phyloP scores from a whole-genome alignment of 2,329 filamentous ascomycete genomes.

The Trichoderma koningii region DNA sequence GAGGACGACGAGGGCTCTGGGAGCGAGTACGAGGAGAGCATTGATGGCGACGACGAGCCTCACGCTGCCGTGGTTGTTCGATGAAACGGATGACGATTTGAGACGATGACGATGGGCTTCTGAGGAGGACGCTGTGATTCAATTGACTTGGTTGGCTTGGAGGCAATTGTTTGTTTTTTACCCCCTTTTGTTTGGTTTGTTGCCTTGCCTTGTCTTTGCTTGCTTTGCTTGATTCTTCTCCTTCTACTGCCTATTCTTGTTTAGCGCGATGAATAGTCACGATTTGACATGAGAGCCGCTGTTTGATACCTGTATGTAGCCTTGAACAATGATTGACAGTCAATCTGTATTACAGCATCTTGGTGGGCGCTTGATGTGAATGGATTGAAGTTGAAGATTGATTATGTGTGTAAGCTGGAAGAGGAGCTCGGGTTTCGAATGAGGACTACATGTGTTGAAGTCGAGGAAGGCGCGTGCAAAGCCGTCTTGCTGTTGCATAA shows the following conservation, averaged over 20 bases:
- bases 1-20: conserved; percentile 39
- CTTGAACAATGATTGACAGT: conserved; percentile 24
- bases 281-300: conserved; percentile 27
- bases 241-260: conserved; percentile 6
- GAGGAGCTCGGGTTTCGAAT: too few species aligned
- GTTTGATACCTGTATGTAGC: conserved; percentile 26
- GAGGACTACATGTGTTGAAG: too few species aligned
- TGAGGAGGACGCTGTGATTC: conserved; percentile 1
- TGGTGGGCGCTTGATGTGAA: neutral
- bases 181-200: neutral
- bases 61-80: conserved; percentile 19
- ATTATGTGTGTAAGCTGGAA: too few species aligned
- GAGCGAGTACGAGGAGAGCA: conserved; percentile 41
- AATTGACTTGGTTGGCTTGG: neutral
- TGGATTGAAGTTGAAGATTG: too few species aligned
- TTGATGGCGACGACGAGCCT: conserved; percentile 21
- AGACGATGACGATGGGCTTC: neutral
- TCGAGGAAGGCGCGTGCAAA: too few species aligned
- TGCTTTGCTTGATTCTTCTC: neutral
- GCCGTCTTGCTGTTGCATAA: too few species aligned
- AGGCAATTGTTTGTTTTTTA: conserved; percentile 6
- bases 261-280: conserved; percentile 24
- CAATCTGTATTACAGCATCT: conserved; percentile 5
- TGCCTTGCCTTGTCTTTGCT: neutral
- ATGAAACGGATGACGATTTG: neutral